A percentile compares a stretch with the other conserved stretches of the same genome.
phyloP scores from a whole-genome alignment of 306 rosid species.

The Trichosanthes truncata region DNA sequence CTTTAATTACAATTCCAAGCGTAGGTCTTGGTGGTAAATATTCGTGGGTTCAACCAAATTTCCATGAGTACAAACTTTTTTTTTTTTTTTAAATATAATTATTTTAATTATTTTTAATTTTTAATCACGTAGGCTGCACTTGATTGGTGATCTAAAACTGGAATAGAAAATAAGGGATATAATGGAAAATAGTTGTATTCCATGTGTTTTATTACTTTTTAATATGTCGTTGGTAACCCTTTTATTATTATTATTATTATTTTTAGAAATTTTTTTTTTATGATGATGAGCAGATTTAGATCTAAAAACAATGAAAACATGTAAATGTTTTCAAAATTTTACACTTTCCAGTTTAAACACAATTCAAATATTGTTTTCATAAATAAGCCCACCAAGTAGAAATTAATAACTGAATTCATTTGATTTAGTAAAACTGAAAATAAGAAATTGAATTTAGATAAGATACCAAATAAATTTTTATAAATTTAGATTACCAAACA shows the following conservation, averaged over 20 bases:
- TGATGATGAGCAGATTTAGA: neutral
- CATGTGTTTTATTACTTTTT: neutral
- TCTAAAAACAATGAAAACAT: neutral
- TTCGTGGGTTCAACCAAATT: neutral
- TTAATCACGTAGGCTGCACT: neutral
- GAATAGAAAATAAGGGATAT: neutral
- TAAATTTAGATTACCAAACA: neutral
- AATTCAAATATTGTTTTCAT: no score
- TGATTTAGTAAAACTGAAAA: neutral
- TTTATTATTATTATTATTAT: no score
- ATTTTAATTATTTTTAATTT: no score
- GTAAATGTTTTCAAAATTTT: no score
- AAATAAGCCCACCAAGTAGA: neutral
- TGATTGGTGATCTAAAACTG: neutral
- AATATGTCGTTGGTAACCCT: neutral
- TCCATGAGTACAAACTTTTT: neutral
- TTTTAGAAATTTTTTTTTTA: no score
- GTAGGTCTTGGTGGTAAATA: neutral
- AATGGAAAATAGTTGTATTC: neutral
- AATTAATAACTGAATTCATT: neutral
- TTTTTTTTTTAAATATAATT: neutral
- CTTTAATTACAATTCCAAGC: neutral
- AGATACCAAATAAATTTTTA: neutral
- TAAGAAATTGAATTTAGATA: no score
- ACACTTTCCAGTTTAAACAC: no score